Base-by-base conservation (phyloP, 371 early-diverging fungal genomes). In the Capillidium heterosporum region DNA sequence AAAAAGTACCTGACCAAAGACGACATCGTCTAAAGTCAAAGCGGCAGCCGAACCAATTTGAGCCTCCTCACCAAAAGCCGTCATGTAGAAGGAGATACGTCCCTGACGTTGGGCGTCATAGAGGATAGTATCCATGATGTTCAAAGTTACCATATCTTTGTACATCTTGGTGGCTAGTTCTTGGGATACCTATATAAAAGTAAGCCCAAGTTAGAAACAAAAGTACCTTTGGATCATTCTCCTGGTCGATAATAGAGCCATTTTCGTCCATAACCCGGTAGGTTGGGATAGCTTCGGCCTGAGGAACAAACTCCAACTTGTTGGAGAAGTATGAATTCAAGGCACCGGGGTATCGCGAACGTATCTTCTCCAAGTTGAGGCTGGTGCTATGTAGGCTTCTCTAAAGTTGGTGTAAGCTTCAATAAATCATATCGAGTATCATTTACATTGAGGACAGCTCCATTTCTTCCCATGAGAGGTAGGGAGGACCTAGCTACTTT, bases 81-180 rank as follows among this genome's bases (percentile, higher is more conserved):
- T 97, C 95, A 95, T 95, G 72, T 97, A 97, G 59, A 97, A 96
- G 57, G 89, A 87, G 55, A 97, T 92, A 53, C 95, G 85, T 10
- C 97, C 97, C 67, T 97, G 97, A 8, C 96, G 77, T 68, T 97
- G 97, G n/a, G 94, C 92, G 60, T 96, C 95, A 66, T 94, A 95
- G 64, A 96, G 65, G 57, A 96, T 82, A 61, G 84, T 64, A 66
- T 96, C 97, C 87, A 95, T 88, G 28, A 78, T 74, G 62, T 91
- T 89, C 49, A 95, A 71, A 0, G 81, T 78, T 29, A 93, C 56
- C 93, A 96, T 96, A 62, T 82, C 76, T 65, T 82, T 74, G 76
- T 95, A 95, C 57, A 91, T 87, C 56, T 82, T 74, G 27, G 74
- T 46, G 0, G 82, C 79, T 40, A 73, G 69, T 42, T 89, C 90